phyloP scores from a whole-genome alignment of 2,329 filamentous ascomycete species.

The Ceratocystis colombiana region DNA sequence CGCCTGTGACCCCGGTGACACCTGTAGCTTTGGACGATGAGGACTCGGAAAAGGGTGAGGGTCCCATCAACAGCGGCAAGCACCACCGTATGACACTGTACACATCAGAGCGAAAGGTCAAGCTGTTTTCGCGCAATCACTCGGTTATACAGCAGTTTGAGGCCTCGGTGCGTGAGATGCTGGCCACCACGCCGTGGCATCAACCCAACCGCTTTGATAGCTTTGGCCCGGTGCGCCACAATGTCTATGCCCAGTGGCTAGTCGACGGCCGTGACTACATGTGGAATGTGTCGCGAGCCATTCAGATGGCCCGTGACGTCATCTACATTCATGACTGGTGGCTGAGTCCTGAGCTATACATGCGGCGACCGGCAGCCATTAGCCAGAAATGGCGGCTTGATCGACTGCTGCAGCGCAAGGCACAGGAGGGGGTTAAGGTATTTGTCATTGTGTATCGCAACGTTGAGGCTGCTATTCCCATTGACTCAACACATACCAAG shows the following conservation, averaged over 20 bases:
- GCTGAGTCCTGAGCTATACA: conserved; percentile 91
- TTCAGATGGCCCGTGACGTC: conserved; percentile 93
- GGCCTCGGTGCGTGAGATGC: conserved; percentile 82
- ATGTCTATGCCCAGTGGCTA: conserved; percentile 88
- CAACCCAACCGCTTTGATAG: conserved; percentile 79
- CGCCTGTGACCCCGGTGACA: conserved; percentile 20
- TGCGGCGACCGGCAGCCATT: conserved; percentile 85
- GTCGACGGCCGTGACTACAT: conserved; percentile 97
- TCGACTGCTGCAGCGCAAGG: conserved; percentile 83
- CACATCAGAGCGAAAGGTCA: conserved; percentile 86
- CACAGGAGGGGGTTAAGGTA: conserved; percentile 88
- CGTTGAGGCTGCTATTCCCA: conserved; percentile 91
- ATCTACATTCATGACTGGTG: conserved; percentile 99
- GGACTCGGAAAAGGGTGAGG: conserved; percentile 25
- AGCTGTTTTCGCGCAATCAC: conserved; percentile 83
- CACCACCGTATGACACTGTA: conserved; percentile 82
- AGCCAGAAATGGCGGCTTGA: conserved; percentile 97
- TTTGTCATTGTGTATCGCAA: conserved; percentile 98
- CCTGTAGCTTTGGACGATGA: conserved; percentile 23
- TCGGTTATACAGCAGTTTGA: conserved; percentile 84
- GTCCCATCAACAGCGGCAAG: conserved; percentile 33
- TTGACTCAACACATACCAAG: conserved; percentile 97
- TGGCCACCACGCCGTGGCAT: conserved; percentile 71
- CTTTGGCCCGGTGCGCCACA: conserved; percentile 78
- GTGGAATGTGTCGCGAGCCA: conserved; percentile 97